phyloP scores from a whole-genome alignment of 2,329 filamentous ascomycete species.

The Beauveria pseudobassiana region DNA sequence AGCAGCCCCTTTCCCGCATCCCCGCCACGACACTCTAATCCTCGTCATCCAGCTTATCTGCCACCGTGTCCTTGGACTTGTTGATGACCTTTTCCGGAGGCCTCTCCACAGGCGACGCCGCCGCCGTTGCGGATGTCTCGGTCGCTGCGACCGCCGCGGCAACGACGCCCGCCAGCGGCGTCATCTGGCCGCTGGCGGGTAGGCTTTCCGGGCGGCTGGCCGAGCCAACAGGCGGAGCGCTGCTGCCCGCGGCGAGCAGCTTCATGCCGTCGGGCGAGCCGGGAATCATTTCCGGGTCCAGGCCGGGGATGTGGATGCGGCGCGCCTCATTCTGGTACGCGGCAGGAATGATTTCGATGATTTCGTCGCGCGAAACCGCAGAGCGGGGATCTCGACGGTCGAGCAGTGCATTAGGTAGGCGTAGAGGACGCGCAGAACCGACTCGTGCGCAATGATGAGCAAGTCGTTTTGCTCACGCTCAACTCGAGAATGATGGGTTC shows the following conservation, averaged over 20 bases:
- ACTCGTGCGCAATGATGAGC: conserved; percentile 97
- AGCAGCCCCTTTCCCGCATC: not conserved
- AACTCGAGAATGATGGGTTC: conserved; percentile 97
- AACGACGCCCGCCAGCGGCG: conserved; percentile 41
- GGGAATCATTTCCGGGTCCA: conserved; percentile 61
- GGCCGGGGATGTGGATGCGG: conserved; percentile 73
- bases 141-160: conserved; percentile 35
- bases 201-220: conserved; percentile 19
- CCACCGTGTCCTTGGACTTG: conserved; percentile 41
- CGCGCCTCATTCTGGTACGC: conserved; percentile 96
- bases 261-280: conserved; percentile 74
- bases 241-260: conserved; percentile 56
- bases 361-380: conserved; percentile 92
- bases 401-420: conserved; percentile 98
- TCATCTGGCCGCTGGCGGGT: conserved; percentile 30
- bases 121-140: conserved; percentile 14
- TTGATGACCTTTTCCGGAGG: conserved; percentile 44
- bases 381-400: conserved; percentile 83
- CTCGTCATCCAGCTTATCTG: conserved; percentile 46
- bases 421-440: conserved; percentile 92
- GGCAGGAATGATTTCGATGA: conserved; percentile 96
- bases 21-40: conserved; percentile 27
- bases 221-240: conserved; percentile 13
- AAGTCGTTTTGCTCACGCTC: conserved; percentile 92
- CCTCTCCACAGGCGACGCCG: conserved; percentile 23